Percentiles rank a stretch among this genome's conserved stretches.
phyloP scores from a whole-genome alignment of 805 yeast species.

The Wickerhamiella dianesei region DNA sequence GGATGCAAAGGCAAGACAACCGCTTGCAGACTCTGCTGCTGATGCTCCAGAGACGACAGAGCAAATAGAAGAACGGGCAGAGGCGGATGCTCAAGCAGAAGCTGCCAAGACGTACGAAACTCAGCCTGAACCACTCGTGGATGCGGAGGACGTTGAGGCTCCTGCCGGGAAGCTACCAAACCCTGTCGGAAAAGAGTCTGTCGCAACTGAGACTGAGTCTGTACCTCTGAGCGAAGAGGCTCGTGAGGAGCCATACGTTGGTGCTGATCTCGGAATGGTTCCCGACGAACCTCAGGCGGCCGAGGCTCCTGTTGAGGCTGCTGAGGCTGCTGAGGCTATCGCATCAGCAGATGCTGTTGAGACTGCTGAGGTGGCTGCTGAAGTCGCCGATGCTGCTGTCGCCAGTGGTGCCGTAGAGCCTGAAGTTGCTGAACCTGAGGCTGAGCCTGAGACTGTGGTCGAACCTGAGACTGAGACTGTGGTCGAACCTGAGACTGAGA shows the following conservation, averaged over 20 bases:
- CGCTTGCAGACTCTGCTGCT: neutral
- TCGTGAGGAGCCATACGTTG: neutral
- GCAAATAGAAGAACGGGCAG: neutral
- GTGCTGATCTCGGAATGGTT: neutral
- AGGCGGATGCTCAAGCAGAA: neutral
- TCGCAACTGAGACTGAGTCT: too few relatives aligned
- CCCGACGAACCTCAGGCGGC: neutral
- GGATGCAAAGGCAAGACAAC: neutral
- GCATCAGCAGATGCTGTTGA: neutral
- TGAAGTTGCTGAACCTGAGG: neutral
- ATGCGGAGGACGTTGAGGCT: neutral
- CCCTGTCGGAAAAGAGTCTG: neutral
- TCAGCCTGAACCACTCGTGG: neutral
- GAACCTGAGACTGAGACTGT: neutral
- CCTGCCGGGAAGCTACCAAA: neutral
- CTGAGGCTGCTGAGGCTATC: slow-evolving; percentile 1
- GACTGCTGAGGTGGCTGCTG: neutral
- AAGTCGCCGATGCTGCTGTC: neutral
- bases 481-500: neutral
- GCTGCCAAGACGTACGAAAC: neutral
- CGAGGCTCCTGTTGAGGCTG: slow-evolving; percentile 5
- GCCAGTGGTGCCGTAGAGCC: neutral
- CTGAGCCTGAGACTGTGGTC: neutral
- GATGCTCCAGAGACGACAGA: neutral
- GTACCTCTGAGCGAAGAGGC: neutral